These are phyloP conservation scores for Echeveria elegans DNA, from an alignment of 164 flowering plant genomes.

Conservation along the genomic window DNA sequence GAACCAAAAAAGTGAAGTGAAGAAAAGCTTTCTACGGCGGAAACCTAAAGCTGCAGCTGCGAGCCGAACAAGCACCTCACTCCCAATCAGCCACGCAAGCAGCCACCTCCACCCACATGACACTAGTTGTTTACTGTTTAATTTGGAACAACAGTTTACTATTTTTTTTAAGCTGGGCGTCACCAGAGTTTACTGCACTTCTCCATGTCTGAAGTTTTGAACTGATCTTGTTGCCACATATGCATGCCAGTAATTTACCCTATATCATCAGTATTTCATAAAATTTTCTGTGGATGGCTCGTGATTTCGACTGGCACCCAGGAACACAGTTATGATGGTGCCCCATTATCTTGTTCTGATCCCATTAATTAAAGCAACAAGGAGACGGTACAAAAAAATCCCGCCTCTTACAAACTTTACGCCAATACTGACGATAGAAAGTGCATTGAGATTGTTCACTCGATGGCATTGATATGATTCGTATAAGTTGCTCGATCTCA, in stretches of 20 bases:
- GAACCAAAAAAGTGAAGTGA: no score
- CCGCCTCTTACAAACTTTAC: constrained; percentile 2
- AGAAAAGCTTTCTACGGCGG: no score
- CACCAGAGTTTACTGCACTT: no score
- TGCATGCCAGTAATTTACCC: constrained; percentile 90
- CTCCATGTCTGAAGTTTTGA: not conserved
- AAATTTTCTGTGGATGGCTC: constrained; percentile 72
- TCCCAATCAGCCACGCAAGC: no score
- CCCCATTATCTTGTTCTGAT: constrained; percentile 81
- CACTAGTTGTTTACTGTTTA: no score
- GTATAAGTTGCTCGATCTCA: not conserved
- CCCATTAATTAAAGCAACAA: constrained; percentile 85
- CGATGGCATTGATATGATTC: not conserved
- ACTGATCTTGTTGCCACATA: constrained; percentile 11
- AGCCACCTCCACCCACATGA: no score
- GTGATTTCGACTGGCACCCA: constrained; percentile 34
- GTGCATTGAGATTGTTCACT: no score
- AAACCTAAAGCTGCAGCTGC: no score
- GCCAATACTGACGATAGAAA: not conserved
- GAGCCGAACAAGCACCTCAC: no score
- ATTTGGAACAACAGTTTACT: no score
- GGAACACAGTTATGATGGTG: constrained; percentile 48
- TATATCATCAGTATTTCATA: constrained; percentile 59
- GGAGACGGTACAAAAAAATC: constrained; percentile 62
- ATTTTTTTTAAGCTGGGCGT: constrained; percentile 72